Conservation (phyloP, 345 rosid genomes). For the Arabis alpina region DNA sequence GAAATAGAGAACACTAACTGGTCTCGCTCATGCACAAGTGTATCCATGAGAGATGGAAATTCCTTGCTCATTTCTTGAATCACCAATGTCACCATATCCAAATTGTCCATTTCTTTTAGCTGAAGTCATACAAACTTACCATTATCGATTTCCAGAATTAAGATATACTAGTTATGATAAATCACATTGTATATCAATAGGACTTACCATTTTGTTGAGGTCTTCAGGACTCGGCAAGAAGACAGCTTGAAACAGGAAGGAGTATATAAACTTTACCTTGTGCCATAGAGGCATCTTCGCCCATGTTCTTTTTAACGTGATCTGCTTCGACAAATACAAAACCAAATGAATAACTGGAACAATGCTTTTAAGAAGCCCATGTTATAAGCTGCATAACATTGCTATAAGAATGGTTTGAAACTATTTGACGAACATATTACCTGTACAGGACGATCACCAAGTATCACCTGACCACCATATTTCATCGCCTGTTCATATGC, state of each 20-base stretch:
- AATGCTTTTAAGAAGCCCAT: slow-evolving; percentile 9
- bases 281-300: slow-evolving; percentile 96
- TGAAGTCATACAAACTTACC: slow-evolving; percentile 39
- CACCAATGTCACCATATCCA: slow-evolving; percentile 94
- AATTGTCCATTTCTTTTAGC: slow-evolving; percentile 95
- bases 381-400: slow-evolving; percentile 18
- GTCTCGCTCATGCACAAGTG: slow-evolving; percentile 95
- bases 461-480: slow-evolving; percentile 88
- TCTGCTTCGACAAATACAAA: slow-evolving; percentile 53
- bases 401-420: slow-evolving; percentile 6
- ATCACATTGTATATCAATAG: not conserved
- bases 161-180: slow-evolving; percentile 4
- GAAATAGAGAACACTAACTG: slow-evolving; percentile 64
- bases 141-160: slow-evolving; percentile 1
- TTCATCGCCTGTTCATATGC: slow-evolving; percentile 93
- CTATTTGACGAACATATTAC: slow-evolving; percentile 45
- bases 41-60: slow-evolving; percentile 92
- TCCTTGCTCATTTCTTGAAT: slow-evolving; percentile 98
- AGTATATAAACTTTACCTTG: slow-evolving; percentile 72
- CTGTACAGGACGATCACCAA: slow-evolving; percentile 99
- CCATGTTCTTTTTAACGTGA: slow-evolving; percentile 87
- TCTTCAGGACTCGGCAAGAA: slow-evolving; percentile 88
- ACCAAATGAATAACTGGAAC: slow-evolving; percentile 17
- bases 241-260: slow-evolving; percentile 83
- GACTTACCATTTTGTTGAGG: slow-evolving; percentile 79